Evolutionary conservation across 176 grass and related monocot species (phyloP), one percentile per base, ranked within the genome.

Genomic region (Areca catechu): DNA sequence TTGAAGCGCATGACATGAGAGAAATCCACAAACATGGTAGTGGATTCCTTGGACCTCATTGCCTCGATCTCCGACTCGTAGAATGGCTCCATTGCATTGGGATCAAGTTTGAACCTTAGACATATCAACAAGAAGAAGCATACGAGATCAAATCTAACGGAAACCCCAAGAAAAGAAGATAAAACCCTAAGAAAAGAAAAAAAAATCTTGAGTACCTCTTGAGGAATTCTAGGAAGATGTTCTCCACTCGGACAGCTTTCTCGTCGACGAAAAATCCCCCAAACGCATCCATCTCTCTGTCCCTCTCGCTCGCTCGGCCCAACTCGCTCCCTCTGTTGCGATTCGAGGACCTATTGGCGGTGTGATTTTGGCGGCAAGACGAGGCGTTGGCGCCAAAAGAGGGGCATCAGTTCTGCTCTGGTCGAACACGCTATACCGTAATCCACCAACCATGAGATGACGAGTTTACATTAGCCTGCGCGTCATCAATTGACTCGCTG

Each of bases 211-310:
- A 58, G 61, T 58, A 98, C 87, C 93, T 78, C 66, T 85, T 92
- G 56, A 98, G 87, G 68, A 98, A 98, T 72, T 98, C 93, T 34
- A 92, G 74, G 81, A 98, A 98, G 78, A 98, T 92, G 66, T 82
- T 87, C 81, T 98, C 93, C 50, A 98, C 93, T 24, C 81, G 78
- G 34, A 83, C 77, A 49, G 87, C 93, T 73, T 98, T 98, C 87
- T 98, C 88, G 73, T 98, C 93, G 52, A 87, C 82, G 79, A 80
- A 98, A 84, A 85, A 98, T 28, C 85, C 93, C 5, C 76, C 78
- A 14, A 79, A 82, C 16, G 87, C 87, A 69, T 98, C 87, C 93
- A 98, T 98, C 50, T 37, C 59, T 15, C 68, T 6, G 5, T 20
- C 22, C 19, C 59, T 43, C 71, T 19, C 64, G 16, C 9, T 19